Conservation (phyloP, 768 basidiomycete genomes). For the Mycena filopes region DNA sequence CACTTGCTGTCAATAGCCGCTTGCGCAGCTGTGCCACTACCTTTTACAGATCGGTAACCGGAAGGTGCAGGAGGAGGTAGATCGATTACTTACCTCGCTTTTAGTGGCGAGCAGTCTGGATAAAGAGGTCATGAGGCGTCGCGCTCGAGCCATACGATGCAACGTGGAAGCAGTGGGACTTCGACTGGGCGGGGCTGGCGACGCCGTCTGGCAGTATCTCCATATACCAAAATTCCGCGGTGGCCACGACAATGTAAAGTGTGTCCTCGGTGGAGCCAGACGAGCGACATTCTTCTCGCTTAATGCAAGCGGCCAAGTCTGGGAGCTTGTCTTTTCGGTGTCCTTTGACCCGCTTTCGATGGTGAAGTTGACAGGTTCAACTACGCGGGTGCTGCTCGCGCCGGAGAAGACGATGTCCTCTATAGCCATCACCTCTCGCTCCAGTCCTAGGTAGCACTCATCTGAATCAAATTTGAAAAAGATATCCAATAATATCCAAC, state of each 20-base stretch:
- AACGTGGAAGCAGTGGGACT: constrained; percentile 62
- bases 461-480: not conserved
- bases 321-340: constrained; percentile 17
- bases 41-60: constrained; percentile 67
- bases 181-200: constrained; percentile 36
- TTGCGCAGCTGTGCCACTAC: constrained; percentile 85
- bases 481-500: not conserved
- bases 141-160: constrained; percentile 80
- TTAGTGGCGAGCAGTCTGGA: constrained; percentile 82
- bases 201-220: constrained; percentile 36
- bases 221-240: constrained; percentile 8
- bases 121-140: constrained; percentile 83
- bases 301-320: constrained; percentile 4
- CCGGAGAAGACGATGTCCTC: constrained; percentile 72
- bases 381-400: not conserved
- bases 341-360: not conserved
- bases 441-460: constrained; percentile 64
- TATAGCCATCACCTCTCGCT: constrained; percentile 81
- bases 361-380: not conserved
- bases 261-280: constrained; percentile 16
- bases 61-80: not conserved
- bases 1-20: constrained; percentile 62
- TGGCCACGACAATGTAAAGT: constrained; percentile 38
- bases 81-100: constrained; percentile 26
- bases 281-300: constrained; percentile 27